phyloP scores from a whole-genome alignment of 768 basidiomycete genomes.

The Imleria badia region DNA sequence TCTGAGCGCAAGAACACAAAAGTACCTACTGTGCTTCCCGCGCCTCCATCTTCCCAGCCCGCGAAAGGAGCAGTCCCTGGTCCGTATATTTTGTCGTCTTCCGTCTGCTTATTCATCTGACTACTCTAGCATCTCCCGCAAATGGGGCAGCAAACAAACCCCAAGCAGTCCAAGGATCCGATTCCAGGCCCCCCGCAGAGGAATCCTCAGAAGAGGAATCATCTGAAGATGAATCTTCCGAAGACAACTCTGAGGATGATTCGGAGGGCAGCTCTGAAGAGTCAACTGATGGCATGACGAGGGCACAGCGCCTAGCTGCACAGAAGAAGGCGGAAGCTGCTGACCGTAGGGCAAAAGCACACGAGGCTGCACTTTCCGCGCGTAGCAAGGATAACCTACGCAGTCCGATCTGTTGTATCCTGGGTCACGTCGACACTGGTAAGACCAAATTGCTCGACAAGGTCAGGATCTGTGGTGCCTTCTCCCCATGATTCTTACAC shows the following conservation, averaged over 20 bases:
- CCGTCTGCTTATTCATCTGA: background rate
- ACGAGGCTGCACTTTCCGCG: constrained; percentile 82
- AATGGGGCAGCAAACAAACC: constrained; percentile 14
- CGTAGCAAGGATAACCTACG: constrained; percentile 87
- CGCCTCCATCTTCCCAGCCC: background rate
- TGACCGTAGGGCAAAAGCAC: constrained; percentile 72
- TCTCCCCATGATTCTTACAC: constrained; percentile 1
- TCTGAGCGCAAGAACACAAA: constrained; percentile 18
- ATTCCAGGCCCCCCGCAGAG: constrained; percentile 28
- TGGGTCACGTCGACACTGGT: constrained; percentile 99
- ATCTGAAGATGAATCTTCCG: constrained; percentile 44
- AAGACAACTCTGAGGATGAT: constrained; percentile 51
- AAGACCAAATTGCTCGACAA: constrained; percentile 98
- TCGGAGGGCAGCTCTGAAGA: constrained; percentile 40
- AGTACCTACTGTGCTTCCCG: background rate
- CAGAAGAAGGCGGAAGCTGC: constrained; percentile 85
- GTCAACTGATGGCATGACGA: constrained; percentile 67
- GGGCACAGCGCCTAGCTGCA: constrained; percentile 61
- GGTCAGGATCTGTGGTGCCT: constrained; percentile 42
- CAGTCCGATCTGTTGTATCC: constrained; percentile 97
- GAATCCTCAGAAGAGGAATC: constrained; percentile 34
- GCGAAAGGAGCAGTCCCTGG: constrained; percentile 7
- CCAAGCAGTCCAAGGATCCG: constrained; percentile 25
- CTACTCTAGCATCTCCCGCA: background rate
- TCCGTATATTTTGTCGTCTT: constrained; percentile 6